These are phyloP conservation scores for Cotoneaster glaucophyllus DNA, from an alignment of 306 rosid genomes.

Conservation along the genomic window DNA sequence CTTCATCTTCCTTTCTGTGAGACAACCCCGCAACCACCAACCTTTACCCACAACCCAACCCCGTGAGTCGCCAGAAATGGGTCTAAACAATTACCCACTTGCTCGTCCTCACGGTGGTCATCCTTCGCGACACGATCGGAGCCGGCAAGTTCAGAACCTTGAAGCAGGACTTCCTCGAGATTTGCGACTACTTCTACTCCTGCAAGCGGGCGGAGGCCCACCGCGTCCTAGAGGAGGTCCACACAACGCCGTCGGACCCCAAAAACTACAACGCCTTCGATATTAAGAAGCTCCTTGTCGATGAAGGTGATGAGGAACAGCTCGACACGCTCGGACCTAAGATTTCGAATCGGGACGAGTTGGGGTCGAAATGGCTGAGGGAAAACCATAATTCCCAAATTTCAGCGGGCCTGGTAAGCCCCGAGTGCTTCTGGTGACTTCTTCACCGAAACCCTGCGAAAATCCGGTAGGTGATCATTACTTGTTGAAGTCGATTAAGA, in stretches of 20 bases:
- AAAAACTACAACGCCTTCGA: constrained; percentile 61
- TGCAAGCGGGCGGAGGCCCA: constrained; percentile 56
- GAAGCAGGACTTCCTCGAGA: constrained; percentile 62
- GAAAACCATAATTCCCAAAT: constrained; percentile 54
- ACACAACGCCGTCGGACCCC: constrained; percentile 22
- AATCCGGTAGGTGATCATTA: constrained; percentile 92
- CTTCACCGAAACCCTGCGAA: constrained; percentile 89
- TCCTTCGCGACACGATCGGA: constrained; percentile 31
- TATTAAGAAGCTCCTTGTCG: constrained; percentile 51
- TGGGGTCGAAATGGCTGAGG: constrained; percentile 55
- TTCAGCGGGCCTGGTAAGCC: constrained; percentile 63
- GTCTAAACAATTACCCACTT: too few relatives aligned
- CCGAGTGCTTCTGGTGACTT: constrained; percentile 74
- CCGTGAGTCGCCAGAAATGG: too few relatives aligned
- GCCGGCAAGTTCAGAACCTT: constrained; percentile 43
- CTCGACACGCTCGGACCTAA: constrained; percentile 61
- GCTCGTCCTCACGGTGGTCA: constrained; percentile 32
- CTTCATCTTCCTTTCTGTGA: too few relatives aligned
- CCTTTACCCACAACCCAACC: too few relatives aligned
- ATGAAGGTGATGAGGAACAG: constrained; percentile 41
- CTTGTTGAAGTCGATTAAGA: constrained; percentile 67
- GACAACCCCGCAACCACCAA: too few relatives aligned
- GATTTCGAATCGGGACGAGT: constrained; percentile 68
- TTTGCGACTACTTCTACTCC: constrained; percentile 46
- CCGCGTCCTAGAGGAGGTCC: constrained; percentile 51